A percentile compares a stretch with the other conserved stretches of the same genome.
Conservation (phyloP, 177 flowering plant species). For the Vitis hybrid region DNA sequence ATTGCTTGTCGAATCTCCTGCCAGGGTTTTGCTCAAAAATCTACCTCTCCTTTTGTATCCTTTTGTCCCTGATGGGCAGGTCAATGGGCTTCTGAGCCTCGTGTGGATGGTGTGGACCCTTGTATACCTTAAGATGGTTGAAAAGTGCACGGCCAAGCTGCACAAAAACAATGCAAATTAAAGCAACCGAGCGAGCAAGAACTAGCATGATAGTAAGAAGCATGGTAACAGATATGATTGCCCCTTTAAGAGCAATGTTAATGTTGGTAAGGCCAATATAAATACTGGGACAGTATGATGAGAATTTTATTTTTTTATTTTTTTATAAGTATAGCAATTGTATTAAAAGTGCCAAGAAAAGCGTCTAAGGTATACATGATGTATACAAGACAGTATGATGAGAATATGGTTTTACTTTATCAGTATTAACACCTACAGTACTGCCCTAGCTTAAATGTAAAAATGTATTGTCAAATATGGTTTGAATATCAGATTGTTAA, state of each 20-base stretch:
- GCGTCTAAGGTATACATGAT: too few species aligned
- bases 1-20: background rate
- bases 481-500: too few species aligned
- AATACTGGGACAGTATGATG: too few species aligned
- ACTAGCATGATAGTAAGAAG: background rate
- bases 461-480: too few species aligned
- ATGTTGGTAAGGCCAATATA: background rate
- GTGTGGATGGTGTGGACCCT: conserved; percentile 91
- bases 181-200: background rate
- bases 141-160: conserved; percentile 95
- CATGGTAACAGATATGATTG: background rate
- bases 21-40: background rate
- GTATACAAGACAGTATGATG: too few species aligned
- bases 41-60: conserved; percentile 60
- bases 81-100: conserved; percentile 89
- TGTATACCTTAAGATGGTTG: conserved; percentile 93
- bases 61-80: conserved; percentile 90
- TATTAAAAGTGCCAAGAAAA: too few species aligned
- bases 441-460: too few species aligned
- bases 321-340: too few species aligned
- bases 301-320: too few species aligned
- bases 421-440: too few species aligned
- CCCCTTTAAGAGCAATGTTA: background rate
- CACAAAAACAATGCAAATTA: conserved; percentile 22
- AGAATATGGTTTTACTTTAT: too few species aligned